Evolutionary conservation across 257 asterid genomes (phyloP), one percentile per base, ranked within the genome.

Genomic region (Marsdenia floribunda): DNA sequence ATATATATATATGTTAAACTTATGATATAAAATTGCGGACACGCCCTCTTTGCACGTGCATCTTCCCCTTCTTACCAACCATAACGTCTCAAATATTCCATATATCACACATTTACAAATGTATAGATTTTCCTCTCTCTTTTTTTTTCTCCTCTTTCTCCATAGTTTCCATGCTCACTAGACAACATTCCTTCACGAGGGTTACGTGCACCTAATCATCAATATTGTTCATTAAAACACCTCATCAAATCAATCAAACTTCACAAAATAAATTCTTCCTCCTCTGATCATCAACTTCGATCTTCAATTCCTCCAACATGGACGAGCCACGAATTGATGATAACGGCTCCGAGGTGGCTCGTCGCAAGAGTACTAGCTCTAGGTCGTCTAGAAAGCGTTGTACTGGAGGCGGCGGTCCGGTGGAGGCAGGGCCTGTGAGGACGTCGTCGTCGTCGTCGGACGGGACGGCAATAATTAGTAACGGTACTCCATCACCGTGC

Each of bases 181-280:
- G 81, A 86, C 90, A 52, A 60, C 89, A 81, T 72, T 83, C 91
- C 82, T 75, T 85, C 98, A 93, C 96, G 89, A 85, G 95, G 81
- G 75, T 87, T 87, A 86, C 96, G 85, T 88, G 98, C 85, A 73
- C 76, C 64, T 66, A 66, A 37, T n/a, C 70, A 64, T 69, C 81
- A 21, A 53, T 60, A 73, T 75, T 47, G 55, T 78, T 33, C 75
- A 75, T 85, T 83, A 82, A 89, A 85, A 66, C 87, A 76, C 82
- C 40, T 24, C 21, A 63, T 24, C 21, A 35, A 65, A 15, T 15
- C 18, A 26, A 12, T 82, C 6, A 40, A 57, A 69, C 53, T 82
- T 81, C 71, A 74, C 54, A 80, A 63, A 44, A 44, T 52, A 63
- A 44, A 44, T 52, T 18, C 57, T 52, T 52, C 57, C 57, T 44